Evolutionary conservation across 1,284 basidiomycete genomes (phyloP).

Genomic region (Thelephora terrestris): DNA sequence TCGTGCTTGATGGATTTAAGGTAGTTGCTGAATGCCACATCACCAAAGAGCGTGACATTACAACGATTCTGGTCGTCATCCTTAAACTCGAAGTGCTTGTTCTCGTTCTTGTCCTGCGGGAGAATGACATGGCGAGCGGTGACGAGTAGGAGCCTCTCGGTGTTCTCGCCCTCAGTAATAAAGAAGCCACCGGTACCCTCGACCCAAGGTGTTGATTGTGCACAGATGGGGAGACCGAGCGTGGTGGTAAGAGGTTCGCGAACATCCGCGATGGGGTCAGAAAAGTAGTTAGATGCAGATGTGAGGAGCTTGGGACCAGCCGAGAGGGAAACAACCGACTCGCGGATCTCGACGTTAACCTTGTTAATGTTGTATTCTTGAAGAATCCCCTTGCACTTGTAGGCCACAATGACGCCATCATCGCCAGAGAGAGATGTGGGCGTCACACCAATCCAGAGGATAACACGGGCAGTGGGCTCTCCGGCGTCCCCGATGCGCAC

Average conservation of each 20-base stretch:
- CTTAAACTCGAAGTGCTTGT: neutral
- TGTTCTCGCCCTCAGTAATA: neutral
- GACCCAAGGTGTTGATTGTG: constrained; percentile 4
- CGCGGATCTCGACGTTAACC: constrained; percentile 7
- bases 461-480: constrained; percentile 1
- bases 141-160: neutral
- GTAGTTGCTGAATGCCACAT: constrained; percentile 9
- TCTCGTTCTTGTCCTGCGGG: neutral
- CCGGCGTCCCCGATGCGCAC: neutral
- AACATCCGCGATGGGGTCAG: neutral
- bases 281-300: constrained; percentile 2
- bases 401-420: constrained; percentile 3
- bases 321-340: constrained; percentile 7
- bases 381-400: neutral
- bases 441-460: constrained; percentile 11
- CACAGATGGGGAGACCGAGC: constrained; percentile 1
- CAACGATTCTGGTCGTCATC: constrained; percentile 8
- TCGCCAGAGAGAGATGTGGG: constrained; percentile 7
- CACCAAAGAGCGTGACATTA: constrained; percentile 19
- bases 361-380: neutral
- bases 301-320: constrained; percentile 2
- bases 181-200: neutral
- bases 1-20: constrained; percentile 13
- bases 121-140: neutral
- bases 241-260: neutral